These are phyloP conservation scores for Fusarium sp. DNA, from an alignment of 2,329 filamentous ascomycete species.

Conservation along the genomic window DNA sequence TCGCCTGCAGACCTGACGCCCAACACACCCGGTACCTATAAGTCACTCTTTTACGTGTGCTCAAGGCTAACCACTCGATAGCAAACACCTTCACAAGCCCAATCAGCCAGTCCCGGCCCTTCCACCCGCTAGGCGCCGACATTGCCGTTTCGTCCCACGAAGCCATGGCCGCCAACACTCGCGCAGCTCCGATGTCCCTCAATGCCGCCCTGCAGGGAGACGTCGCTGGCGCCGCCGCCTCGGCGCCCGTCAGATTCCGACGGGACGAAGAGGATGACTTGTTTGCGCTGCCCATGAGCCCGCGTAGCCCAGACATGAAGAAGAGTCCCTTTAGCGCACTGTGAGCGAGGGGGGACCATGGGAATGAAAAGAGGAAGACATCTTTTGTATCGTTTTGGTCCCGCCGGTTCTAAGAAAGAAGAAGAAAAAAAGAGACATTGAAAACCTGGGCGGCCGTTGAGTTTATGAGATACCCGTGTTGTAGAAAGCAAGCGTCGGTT, in stretches of 20 bases:
- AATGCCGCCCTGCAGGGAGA: slow-evolving; percentile 47
- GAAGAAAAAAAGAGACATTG: background rate
- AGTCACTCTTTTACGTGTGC: slow-evolving; percentile 9
- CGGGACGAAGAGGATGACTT: slow-evolving; percentile 75
- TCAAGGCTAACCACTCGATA: slow-evolving; percentile 34
- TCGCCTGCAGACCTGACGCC: slow-evolving; percentile 72
- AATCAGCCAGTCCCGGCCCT: slow-evolving; percentile 49
- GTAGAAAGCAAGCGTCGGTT: slow-evolving; percentile 27
- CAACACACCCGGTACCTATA: slow-evolving; percentile 60
- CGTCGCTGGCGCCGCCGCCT: slow-evolving; percentile 23
- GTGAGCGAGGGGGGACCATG: slow-evolving; percentile 11
- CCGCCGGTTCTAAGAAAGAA: background rate
- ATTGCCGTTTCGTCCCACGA: slow-evolving; percentile 53
- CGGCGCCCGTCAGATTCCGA: slow-evolving; percentile 29
- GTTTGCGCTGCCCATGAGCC: slow-evolving; percentile 89
- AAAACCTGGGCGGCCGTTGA: slow-evolving; percentile 1
- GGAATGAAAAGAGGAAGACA: background rate
- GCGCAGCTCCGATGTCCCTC: slow-evolving; percentile 47
- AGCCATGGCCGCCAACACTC: slow-evolving; percentile 42
- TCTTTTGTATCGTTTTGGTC: background rate
- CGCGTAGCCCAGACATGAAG: slow-evolving; percentile 85
- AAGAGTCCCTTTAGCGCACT: slow-evolving; percentile 81
- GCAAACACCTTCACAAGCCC: slow-evolving; percentile 51
- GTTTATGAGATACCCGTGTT: slow-evolving; percentile 30
- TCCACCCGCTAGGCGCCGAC: slow-evolving; percentile 48